These are phyloP conservation scores for Pseudoturritis turrita DNA, from an alignment of 345 rosid species.

Conservation along the genomic window DNA sequence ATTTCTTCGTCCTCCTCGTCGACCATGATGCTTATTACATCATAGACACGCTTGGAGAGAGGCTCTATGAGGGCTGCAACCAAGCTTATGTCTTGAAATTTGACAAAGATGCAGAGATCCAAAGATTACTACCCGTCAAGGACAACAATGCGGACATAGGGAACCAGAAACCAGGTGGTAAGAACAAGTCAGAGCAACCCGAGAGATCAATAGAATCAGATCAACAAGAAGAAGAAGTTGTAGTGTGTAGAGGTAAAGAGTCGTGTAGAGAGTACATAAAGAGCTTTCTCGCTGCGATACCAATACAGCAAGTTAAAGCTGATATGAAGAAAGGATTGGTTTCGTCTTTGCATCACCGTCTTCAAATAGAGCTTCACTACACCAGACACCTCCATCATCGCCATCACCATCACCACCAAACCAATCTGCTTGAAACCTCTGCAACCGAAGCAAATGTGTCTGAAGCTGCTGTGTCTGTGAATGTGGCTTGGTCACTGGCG, in stretches of 20 bases:
- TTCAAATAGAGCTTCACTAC: conserved; percentile 89
- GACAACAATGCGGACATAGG: conserved; percentile 28
- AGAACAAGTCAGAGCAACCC: conserved; percentile 16
- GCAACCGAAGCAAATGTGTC: conserved; percentile 20
- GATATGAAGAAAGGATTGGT: conserved; percentile 88
- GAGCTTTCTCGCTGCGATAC: conserved; percentile 94
- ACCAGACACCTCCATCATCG: conserved; percentile 34
- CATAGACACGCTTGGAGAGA: conserved; percentile 93
- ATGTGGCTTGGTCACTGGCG: conserved; percentile 10
- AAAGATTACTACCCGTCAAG: conserved; percentile 28
- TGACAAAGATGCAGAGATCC: conserved; percentile 51
- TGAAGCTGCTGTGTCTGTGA: conserved; percentile 15
- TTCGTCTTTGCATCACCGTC: conserved; percentile 73
- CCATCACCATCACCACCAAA: neutral
- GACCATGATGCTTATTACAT: conserved; percentile 85
- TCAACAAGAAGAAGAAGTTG: conserved; percentile 37
- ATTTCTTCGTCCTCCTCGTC: conserved; percentile 83
- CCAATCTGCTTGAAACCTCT: conserved; percentile 1
- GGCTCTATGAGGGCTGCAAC: conserved; percentile 89
- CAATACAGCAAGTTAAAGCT: conserved; percentile 75
- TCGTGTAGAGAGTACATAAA: conserved; percentile 93
- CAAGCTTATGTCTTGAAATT: conserved; percentile 94
- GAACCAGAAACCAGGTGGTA: conserved; percentile 42
- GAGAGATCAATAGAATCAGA: conserved; percentile 20
- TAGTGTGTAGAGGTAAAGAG: conserved; percentile 69